phyloP scores from a whole-genome alignment of 2,329 filamentous ascomycete species.

The Pestalotiopsis sp. region DNA sequence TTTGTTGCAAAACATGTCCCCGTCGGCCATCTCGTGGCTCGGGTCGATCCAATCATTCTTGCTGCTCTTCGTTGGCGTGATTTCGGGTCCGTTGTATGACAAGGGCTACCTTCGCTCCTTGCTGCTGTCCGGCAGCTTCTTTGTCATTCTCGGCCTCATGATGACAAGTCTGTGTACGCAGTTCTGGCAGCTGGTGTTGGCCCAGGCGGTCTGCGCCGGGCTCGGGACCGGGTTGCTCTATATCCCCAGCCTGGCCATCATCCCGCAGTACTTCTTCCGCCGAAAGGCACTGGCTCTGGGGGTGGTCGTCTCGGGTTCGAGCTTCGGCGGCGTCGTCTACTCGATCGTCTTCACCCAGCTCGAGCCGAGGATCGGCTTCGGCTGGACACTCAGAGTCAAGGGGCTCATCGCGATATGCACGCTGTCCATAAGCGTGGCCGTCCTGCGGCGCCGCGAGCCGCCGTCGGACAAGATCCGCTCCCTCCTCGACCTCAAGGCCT shows the following conservation, averaged over 20 bases:
- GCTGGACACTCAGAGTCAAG: constrained; percentile 37
- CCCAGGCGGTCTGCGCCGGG: constrained; percentile 43
- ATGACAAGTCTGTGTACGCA: constrained; percentile 18
- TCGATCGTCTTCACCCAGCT: constrained; percentile 39
- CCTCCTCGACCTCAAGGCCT: constrained; percentile 29
- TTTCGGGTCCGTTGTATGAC: constrained; percentile 32
- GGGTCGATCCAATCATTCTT: constrained; percentile 31
- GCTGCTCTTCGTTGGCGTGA: constrained; percentile 27
- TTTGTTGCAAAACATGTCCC: not conserved
- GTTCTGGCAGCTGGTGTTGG: constrained; percentile 41
- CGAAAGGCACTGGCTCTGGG: constrained; percentile 44
- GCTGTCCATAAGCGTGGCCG: constrained; percentile 25
- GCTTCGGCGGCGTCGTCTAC: constrained; percentile 34
- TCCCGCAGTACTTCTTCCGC: constrained; percentile 41
- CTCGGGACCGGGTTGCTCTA: constrained; percentile 43
- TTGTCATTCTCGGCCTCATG: constrained; percentile 33
- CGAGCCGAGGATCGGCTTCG: constrained; percentile 31
- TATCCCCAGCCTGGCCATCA: constrained; percentile 40
- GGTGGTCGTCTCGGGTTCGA: constrained; percentile 43
- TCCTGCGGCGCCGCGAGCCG: constrained; percentile 15
- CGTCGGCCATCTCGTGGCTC: constrained; percentile 11
- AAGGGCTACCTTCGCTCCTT: constrained; percentile 27
- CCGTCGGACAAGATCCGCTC: constrained; percentile 17
- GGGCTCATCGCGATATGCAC: constrained; percentile 36
- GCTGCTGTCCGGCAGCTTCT: constrained; percentile 26